Base-by-base conservation (phyloP, 192 early-diverging fungal genomes). In the Umbelopsis sp. region DNA sequence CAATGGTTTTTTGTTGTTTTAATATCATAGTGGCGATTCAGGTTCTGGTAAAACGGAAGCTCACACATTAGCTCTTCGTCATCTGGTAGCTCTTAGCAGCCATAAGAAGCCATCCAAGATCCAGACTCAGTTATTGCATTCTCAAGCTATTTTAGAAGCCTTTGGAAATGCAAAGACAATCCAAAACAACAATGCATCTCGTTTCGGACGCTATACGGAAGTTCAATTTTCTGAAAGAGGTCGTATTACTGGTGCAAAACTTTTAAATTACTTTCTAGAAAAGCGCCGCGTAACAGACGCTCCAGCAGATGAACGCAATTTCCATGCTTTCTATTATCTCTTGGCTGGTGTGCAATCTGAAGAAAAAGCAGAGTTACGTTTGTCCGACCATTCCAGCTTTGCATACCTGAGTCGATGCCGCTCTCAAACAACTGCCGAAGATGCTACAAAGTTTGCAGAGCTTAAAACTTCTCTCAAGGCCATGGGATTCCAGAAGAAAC, bases 311-410 rank as follows among this genome's bases (percentile, higher is more conserved):
- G 95, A 96, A 68, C 88, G 92, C 67, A 95, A 90, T 81, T 99
- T 97, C 83, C 94, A 98, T 76, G 91, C 97, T 34, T 96, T 99
- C 77, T 96, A 99, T 84, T 92, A 96, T 74, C 82, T 99, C 31
- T 86, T 97, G 6, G 90, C 94, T 26, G 98, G 97, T n/a, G 85
- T 85, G 0, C 84, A 89, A 26, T 69, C 81, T 22, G 91, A 94
- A 71, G 96, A 98, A 80, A 91, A 89, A 65, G 45, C 86, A 20
- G 80, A 89, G 68, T 88, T 92, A 65, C 89, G 89, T 52, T 83
- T 99, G 6, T 86, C 88, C 6, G 89, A 94, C 34, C 81, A 82
- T 34, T 79, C 81, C 20, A 75, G 83, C 52, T 87, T 89, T 75
- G 77, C 82, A 53, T 86, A 88, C 69, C 83, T 86, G 56, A 78